Percentiles rank a stretch among this genome's conserved stretches.
Conservation (phyloP, 768 basidiomycete species). For the Lactarius hengduanensis region DNA sequence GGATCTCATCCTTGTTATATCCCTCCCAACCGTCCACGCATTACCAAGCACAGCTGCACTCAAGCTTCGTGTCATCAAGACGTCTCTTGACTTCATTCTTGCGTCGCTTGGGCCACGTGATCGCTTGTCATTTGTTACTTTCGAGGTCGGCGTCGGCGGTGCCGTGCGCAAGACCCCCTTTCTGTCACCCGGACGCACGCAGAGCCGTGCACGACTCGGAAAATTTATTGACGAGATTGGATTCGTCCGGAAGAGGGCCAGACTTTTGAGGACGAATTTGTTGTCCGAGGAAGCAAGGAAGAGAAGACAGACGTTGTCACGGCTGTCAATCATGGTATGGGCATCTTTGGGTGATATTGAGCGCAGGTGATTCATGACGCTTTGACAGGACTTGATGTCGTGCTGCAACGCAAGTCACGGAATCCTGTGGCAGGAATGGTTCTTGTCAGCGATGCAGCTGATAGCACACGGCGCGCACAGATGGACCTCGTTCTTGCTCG, state of each 20-base stretch:
- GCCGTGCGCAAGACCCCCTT: slow-evolving; percentile 93
- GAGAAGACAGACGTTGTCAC: slow-evolving; percentile 98
- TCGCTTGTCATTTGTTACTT: slow-evolving; percentile 87
- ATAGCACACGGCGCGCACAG: slow-evolving; percentile 89
- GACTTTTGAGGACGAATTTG: slow-evolving; percentile 46
- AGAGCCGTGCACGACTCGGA: slow-evolving; percentile 66
- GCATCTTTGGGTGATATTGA: slow-evolving; percentile 5
- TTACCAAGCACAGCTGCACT: slow-evolving; percentile 77
- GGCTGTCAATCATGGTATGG: slow-evolving; percentile 89
- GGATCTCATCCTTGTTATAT: slow-evolving; percentile 90
- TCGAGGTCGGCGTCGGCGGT: slow-evolving; percentile 83
- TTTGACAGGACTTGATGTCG: slow-evolving; percentile 61
- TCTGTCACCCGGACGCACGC: slow-evolving; percentile 64
- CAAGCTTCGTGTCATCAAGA: slow-evolving; percentile 85
- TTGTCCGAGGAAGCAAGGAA: slow-evolving; percentile 75
- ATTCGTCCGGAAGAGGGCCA: slow-evolving; percentile 39
- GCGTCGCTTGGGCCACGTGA: slow-evolving; percentile 75
- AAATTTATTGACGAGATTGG: slow-evolving; percentile 77
- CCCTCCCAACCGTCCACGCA: slow-evolving; percentile 72
- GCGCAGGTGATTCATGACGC: background rate
- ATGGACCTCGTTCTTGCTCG: slow-evolving; percentile 98
- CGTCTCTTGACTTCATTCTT: slow-evolving; percentile 83
- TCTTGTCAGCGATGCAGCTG: slow-evolving; percentile 88
- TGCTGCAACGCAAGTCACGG: slow-evolving; percentile 89
- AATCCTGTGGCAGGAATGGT: slow-evolving; percentile 91